phyloP scores from a whole-genome alignment of 2,329 filamentous ascomycete species.

The Cylindrodendrum hubeiense region DNA sequence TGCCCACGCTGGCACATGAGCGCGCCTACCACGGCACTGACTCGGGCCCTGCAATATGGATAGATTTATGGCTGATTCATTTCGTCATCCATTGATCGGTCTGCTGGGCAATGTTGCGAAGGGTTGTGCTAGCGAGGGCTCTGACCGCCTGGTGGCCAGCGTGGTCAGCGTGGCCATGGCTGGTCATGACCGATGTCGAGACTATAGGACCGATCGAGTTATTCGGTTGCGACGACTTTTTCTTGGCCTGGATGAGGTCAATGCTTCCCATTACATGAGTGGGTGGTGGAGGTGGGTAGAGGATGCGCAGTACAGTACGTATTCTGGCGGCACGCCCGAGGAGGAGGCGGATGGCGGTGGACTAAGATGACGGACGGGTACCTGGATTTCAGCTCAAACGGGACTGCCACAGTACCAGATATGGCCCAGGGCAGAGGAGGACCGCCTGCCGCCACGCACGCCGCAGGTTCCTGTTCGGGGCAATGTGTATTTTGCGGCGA shows the following conservation, averaged over 20 bases:
- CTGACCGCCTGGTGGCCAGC: conserved; percentile 18
- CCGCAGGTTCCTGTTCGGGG: not conserved
- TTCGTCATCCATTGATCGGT: conserved; percentile 17
- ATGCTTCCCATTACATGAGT: conserved; percentile 3
- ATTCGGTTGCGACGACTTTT: conserved; percentile 1
- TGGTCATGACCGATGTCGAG: not conserved
- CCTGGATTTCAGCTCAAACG: conserved; percentile 24
- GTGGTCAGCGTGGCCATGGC: not conserved
- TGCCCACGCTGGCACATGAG: conserved; percentile 14
- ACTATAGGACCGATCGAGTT: conserved; percentile 14
- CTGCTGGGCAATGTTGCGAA: conserved; percentile 17
- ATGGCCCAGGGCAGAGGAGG: conserved; percentile 7
- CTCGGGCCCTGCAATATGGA: conserved; percentile 16
- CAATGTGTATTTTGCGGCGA: not conserved
- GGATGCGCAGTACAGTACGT: conserved; percentile 4
- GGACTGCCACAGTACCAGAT: not conserved
- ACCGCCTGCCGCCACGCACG: conserved; percentile 16
- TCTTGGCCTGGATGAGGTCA: not conserved
- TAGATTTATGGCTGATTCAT: conserved; percentile 19
- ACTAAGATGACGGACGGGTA: conserved; percentile 24
- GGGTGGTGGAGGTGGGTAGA: conserved; percentile 6
- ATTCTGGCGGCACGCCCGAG: conserved; percentile 16
- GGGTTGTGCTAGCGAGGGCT: conserved; percentile 18
- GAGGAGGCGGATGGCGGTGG: not conserved
- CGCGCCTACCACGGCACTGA: conserved; percentile 14